Percentiles rank a stretch among this genome's conserved stretches.
phyloP scores from a whole-genome alignment of 1,284 basidiomycete genomes.

The Trichosporon inkin region DNA sequence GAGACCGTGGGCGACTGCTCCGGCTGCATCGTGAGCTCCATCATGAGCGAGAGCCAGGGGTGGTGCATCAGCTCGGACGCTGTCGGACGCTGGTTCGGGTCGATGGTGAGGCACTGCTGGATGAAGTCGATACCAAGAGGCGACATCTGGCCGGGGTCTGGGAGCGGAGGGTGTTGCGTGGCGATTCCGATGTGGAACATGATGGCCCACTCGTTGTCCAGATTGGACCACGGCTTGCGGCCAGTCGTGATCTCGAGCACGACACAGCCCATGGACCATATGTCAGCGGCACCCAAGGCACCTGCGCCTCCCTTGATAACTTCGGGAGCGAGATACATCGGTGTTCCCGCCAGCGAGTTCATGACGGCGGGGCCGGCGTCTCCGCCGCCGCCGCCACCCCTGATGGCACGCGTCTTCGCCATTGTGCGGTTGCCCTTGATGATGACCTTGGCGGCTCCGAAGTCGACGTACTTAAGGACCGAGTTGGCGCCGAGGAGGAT shows the following conservation, averaged over 20 bases:
- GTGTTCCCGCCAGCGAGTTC: conserved; percentile 91
- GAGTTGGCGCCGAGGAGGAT: conserved; percentile 84
- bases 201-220: conserved; percentile 99
- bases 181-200: conserved; percentile 99
- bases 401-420: conserved; percentile 58
- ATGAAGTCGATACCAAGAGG: conserved; percentile 91
- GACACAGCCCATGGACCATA: conserved; percentile 92
- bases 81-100: conserved; percentile 76
- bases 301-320: conserved; percentile 78
- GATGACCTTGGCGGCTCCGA: conserved; percentile 96
- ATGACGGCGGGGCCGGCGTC: conserved; percentile 53
- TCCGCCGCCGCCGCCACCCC: conserved; percentile 48
- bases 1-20: conserved; percentile 14
- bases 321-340: conserved; percentile 99
- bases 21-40: conserved; percentile 25
- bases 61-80: conserved; percentile 83
- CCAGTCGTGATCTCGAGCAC: conserved; percentile 92
- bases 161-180: conserved; percentile 91
- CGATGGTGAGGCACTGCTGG: conserved; percentile 83
- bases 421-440: conserved; percentile 88
- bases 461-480: conserved; percentile 97
- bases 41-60: conserved; percentile 68
- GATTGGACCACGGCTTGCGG: conserved; percentile 94
- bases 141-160: conserved; percentile 84
- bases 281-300: conserved; percentile 92